Base-by-base conservation (phyloP, 805 yeast species). In the Zygotorulaspora sp. region DNA sequence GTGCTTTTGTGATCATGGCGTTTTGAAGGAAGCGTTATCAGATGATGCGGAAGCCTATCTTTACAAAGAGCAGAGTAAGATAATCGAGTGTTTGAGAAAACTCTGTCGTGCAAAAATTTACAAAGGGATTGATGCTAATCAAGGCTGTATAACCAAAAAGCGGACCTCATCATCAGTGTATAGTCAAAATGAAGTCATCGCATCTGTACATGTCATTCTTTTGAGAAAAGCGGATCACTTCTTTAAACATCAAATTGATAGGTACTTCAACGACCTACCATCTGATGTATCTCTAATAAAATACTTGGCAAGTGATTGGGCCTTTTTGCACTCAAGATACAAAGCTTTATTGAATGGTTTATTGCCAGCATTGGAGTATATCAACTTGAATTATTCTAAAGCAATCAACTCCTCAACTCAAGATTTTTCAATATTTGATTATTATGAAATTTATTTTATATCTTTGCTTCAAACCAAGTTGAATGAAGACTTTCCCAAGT, bases 291-390 rank as follows among this genome's bases (percentile, higher is more conserved):
- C 22, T 8, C 20, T 15, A 5, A 5, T 20, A 6, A 2, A 12
- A 10, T 16, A 10, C 17, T 30, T 32, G 7, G 30, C 30, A 2
- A 15, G n/a, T 10, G 12, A 12, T 10, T 45, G 49, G 49, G 14
- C 3, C 3, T 14, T 20, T 7, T 5, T 30, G 18, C 26, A 40
- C 12, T 28, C 29, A 12, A 15, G 27, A 14, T 43, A 26, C 27
- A 24, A 15, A 4, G 15, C 3, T 11, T 32, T 33, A 13, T n/a
- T 41, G n/a, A 12, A 17, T 12, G 19, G 36, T n/a, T n/a, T 44
- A 5, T 38, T 32, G 6, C 50, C 53, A n/a, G 18, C 45, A 2
- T 21, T 44, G 4, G 35, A 33, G 6, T 50, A 48, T 32, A 19
- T 38, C 11, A 28, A 30, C 11, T 15, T 15, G 12, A 50, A 50